Evolutionary conservation across 2,329 filamentous ascomycete genomes (phyloP).

Genomic region (Arthrobotrys musiformis): DNA sequence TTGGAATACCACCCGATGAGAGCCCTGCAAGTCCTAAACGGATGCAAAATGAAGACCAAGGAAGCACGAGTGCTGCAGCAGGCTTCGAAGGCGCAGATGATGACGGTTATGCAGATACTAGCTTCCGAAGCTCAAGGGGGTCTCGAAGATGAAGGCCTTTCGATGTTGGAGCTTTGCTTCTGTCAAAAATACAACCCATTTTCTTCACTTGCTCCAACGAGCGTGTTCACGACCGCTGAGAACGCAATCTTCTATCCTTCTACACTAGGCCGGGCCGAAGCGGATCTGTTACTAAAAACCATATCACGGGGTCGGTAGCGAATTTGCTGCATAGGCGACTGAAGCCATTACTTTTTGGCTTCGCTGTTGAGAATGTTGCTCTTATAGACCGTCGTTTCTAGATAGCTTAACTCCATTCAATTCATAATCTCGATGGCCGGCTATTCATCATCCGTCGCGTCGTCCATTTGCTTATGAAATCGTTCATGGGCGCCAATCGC

Average conservation of each 20-base stretch:
- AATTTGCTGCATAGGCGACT: background rate
- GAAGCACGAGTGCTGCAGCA: constrained; percentile 5
- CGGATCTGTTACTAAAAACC: background rate
- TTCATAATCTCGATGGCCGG: background rate
- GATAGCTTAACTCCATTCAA: background rate
- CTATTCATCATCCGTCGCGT: constrained; percentile 28
- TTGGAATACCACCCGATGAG: constrained; percentile 28
- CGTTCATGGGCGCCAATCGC: constrained; percentile 66
- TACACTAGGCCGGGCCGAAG: background rate
- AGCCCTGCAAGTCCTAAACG: constrained; percentile 6
- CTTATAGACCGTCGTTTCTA: background rate
- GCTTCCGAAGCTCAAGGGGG: constrained; percentile 40
- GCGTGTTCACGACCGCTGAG: background rate
- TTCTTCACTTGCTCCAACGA: background rate
- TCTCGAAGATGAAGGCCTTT: constrained; percentile 14
- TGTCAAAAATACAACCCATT: background rate
- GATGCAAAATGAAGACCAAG: constrained; percentile 6
- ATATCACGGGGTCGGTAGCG: background rate
- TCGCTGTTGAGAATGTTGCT: background rate
- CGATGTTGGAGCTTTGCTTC: background rate
- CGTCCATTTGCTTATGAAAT: constrained; percentile 63
- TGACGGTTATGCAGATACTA: constrained; percentile 15
- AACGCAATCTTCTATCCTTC: background rate
- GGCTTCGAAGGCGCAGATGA: constrained; percentile 17
- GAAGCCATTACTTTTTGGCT: background rate